A percentile compares a stretch with the other conserved stretches of the same genome.
Conservation (phyloP, 2,329 filamentous ascomycete genomes). For the Paramyrothecium roridum region DNA sequence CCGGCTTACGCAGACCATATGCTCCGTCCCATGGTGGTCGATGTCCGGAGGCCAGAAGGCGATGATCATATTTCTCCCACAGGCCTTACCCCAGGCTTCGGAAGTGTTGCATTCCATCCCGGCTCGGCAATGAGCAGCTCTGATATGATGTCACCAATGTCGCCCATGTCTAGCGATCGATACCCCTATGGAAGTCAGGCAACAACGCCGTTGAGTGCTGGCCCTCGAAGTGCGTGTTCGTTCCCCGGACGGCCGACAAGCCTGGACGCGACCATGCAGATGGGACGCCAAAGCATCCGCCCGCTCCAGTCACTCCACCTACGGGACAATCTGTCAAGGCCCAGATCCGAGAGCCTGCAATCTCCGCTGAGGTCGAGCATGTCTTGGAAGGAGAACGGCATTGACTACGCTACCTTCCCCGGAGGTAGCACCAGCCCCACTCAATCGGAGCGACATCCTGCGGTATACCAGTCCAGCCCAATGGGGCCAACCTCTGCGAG, state of each 20-base stretch:
- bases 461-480: conserved; percentile 48
- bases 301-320: conserved; percentile 57
- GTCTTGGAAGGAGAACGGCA: conserved; percentile 60
- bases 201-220: conserved; percentile 41
- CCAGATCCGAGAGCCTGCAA: conserved; percentile 55
- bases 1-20: conserved; percentile 57
- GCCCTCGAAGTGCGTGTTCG: conserved; percentile 48
- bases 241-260: conserved; percentile 45
- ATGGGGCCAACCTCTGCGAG: conserved; percentile 27
- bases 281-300: conserved; percentile 43
- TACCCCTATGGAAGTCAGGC: conserved; percentile 50
- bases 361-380: conserved; percentile 58
- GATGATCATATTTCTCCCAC: conserved; percentile 67
- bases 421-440: conserved; percentile 42
- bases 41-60: conserved; percentile 60
- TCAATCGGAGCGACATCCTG: conserved; percentile 42
- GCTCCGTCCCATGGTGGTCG: conserved; percentile 66
- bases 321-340: conserved; percentile 53
- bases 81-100: conserved; percentile 65
- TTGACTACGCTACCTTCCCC: conserved; percentile 55
- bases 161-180: conserved; percentile 50
- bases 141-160: conserved; percentile 57
- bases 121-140: conserved; percentile 45
- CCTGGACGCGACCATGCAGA: conserved; percentile 41
- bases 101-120: conserved; percentile 62